Percentiles rank a stretch among this genome's conserved stretches.
phyloP scores from a whole-genome alignment of 345 rosid species.

The Lepidium africanum region DNA sequence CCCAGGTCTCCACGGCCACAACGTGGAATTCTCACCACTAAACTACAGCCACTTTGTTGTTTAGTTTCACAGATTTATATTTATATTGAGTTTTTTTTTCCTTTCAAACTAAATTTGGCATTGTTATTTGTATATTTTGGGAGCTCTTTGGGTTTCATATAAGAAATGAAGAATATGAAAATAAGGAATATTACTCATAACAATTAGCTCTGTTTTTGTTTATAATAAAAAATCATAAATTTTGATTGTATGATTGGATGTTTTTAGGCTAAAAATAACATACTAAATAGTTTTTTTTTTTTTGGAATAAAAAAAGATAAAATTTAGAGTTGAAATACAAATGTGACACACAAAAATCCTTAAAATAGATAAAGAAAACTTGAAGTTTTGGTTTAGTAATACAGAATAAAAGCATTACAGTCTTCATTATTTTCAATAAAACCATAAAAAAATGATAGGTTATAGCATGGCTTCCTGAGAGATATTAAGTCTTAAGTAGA shows the following conservation, averaged over 20 bases:
- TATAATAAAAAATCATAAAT: too few relatives aligned
- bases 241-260: too few relatives aligned
- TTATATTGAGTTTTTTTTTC: too few relatives aligned
- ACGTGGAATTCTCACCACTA: slow-evolving; percentile 85
- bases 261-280: not conserved
- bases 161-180: too few relatives aligned
- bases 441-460: not conserved
- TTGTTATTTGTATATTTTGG: too few relatives aligned
- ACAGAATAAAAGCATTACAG: not conserved
- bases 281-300: too few relatives aligned
- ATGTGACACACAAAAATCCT: not conserved
- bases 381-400: not conserved
- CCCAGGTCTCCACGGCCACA: slow-evolving; percentile 94
- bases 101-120: too few relatives aligned
- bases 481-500: not conserved
- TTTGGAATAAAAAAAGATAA: not conserved
- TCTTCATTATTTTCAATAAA: not conserved
- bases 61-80: fast-evolving
- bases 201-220: too few relatives aligned
- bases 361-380: not conserved
- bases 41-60: slow-evolving; percentile 49
- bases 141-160: too few relatives aligned
- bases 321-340: not conserved
- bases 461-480: not conserved
- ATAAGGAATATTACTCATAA: too few relatives aligned